Conservation (phyloP, 306 rosid species). For the Citrullus colocynthis region DNA sequence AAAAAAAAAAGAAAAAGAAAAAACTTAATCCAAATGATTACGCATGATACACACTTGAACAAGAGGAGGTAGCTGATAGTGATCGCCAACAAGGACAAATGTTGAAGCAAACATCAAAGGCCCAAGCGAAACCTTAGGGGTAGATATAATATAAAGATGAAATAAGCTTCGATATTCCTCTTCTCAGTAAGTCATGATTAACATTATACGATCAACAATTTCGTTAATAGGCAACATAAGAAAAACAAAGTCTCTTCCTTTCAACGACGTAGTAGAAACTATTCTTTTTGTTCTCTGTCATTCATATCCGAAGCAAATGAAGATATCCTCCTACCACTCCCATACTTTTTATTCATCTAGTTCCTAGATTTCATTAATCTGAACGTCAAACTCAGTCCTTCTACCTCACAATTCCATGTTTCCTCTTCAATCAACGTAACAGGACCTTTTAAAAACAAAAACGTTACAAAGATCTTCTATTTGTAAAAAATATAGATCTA, state of each 20-base stretch:
- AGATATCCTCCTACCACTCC: neutral
- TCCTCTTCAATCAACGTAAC: neutral
- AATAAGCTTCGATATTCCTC: neutral
- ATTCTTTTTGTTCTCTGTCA: too few species aligned
- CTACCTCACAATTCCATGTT: neutral
- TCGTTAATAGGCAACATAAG: neutral
- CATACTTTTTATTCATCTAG: neutral
- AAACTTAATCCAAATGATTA: neutral
- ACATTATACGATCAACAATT: neutral
- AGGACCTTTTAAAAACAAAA: neutral
- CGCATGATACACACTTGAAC: slow-evolving; percentile 44
- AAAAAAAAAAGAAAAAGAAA: neutral
- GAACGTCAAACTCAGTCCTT: neutral
- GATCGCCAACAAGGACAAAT: slow-evolving; percentile 94
- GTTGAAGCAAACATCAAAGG: slow-evolving; percentile 75
- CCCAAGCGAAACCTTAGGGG: slow-evolving; percentile 76
- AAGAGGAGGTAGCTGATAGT: slow-evolving; percentile 92
- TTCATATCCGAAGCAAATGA: neutral
- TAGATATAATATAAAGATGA: slow-evolving; percentile 13
- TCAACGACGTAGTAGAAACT: too few species aligned
- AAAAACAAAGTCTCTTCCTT: neutral
- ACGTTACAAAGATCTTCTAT: neutral
- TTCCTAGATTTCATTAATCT: neutral
- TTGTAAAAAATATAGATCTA: neutral
- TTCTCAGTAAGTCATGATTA: neutral